Base-by-base conservation (phyloP, 345 rosid genomes). In the Trapa bicornis region DNA sequence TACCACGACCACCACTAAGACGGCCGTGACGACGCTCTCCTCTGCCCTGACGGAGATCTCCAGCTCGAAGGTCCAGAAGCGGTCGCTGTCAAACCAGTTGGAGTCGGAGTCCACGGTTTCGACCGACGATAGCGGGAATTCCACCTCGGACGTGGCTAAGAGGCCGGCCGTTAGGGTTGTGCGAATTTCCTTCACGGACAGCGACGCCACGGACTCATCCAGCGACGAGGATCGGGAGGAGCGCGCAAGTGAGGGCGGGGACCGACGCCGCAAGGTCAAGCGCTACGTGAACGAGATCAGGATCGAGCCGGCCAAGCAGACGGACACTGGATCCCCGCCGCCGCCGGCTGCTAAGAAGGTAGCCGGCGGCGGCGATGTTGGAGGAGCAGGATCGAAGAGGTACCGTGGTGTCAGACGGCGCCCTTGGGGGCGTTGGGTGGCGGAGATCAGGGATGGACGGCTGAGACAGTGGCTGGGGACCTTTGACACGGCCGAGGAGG, bases 371-470 rank as follows among this genome's bases (percentile, higher is more conserved):
- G 48, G 73, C 39, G 64, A 57, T 4, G 67, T 48, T 15, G 72
- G 67, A 13, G 61, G 66, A 48, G 68, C 68, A 35, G 47, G 45
- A 48, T 50, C 47, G 71, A 77, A 74, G 75, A 75, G 73, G 75
- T 80, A 77, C 67, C 64, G 75, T 62, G 83, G 83, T 47, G 83
- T 80, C 37, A 68, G 83, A 68, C 74, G 42, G 65, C 75, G 83
- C 75, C 78, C 80, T 42, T 80, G 80, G 80, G 83, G 83, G 66
- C 65, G 73, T 47, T 80, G 83, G 83, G 80, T 70, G 42, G 83
- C 83, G 38, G 83, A 80, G 72, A 77, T 80, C 54, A 77, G 83
- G 67, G 78, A 75, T 16, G 76, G 79, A 60, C 47, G 75, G 66
- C 65, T 65, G 54, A 66, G 83, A 65, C 66, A 61, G 58, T 77